Evolutionary conservation across 2,329 filamentous ascomycete species (phyloP).

Genomic region (Diplodia intermedia): DNA sequence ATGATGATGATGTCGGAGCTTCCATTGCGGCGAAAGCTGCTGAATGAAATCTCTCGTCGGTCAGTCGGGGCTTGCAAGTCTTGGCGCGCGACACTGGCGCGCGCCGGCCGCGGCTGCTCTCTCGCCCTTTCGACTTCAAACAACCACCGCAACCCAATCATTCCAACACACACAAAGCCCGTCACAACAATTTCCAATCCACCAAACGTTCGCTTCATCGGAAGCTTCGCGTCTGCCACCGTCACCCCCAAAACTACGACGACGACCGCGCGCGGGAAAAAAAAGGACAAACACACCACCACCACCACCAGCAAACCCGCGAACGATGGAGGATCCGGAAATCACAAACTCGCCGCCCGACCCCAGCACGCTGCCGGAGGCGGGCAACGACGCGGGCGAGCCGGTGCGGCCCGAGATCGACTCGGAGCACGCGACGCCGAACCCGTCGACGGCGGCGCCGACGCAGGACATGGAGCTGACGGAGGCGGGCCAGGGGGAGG

Average conservation of each 20-base stretch:
- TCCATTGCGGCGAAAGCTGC: slow-evolving; percentile 29
- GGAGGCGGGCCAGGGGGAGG: slow-evolving; percentile 48
- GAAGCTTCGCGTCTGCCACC: not conserved
- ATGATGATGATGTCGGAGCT: slow-evolving; percentile 29
- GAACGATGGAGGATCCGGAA: slow-evolving; percentile 39
- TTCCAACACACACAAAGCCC: not conserved
- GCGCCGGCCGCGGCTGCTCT: not conserved
- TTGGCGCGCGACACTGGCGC: slow-evolving; percentile 8
- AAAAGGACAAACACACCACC: not conserved
- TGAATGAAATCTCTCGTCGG: slow-evolving; percentile 23
- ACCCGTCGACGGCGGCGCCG: slow-evolving; percentile 52
- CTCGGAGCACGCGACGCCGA: slow-evolving; percentile 56
- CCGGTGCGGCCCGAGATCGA: slow-evolving; percentile 56
- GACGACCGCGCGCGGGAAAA: not conserved
- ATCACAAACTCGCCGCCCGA: slow-evolving; percentile 48
- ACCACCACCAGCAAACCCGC: not conserved
- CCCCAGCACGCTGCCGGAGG: slow-evolving; percentile 53
- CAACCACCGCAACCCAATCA: not conserved
- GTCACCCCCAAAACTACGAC: not conserved
- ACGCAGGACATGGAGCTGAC: slow-evolving; percentile 55
- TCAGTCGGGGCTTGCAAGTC: no score
- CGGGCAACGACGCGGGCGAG: slow-evolving; percentile 55
- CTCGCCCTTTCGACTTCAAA: slow-evolving; percentile 20
- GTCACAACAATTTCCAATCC: not conserved
- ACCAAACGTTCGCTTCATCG: not conserved